Percentiles rank a stretch among this genome's conserved stretches.
These are phyloP conservation scores for Inonotus hispidus DNA, from an alignment of 1,284 basidiomycete genomes.

Conservation along the genomic window DNA sequence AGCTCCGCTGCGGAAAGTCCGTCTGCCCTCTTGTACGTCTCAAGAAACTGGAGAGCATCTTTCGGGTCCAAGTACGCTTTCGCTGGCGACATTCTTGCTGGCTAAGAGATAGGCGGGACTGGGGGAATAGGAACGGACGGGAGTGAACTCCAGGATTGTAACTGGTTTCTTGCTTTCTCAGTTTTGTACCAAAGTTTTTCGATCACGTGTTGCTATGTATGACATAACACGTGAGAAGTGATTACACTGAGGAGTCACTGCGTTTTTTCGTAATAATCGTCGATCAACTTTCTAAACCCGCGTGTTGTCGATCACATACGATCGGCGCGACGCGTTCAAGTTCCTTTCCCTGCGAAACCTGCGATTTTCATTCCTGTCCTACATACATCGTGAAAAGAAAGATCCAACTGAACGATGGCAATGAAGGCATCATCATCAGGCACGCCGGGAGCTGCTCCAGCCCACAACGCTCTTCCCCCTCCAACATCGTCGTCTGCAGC, in stretches of 20 bases:
- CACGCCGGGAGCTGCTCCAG: conserved; percentile 54
- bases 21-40: conserved; percentile 73
- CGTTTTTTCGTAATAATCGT: no score
- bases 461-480: conserved; percentile 68
- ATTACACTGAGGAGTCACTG: no score
- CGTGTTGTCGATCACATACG: neutral
- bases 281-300: neutral
- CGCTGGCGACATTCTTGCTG: conserved; percentile 3
- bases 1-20: conserved; percentile 85
- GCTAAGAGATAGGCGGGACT: neutral
- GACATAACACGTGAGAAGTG: no score
- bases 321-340: neutral
- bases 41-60: conserved; percentile 68
- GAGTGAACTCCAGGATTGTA: conserved; percentile 16
- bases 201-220: neutral
- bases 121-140: conserved; percentile 1
- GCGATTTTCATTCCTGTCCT: no score
- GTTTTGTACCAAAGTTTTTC: neutral
- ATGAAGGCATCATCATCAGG: conserved; percentile 36
- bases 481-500: conserved; percentile 53
- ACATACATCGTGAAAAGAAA: neutral
- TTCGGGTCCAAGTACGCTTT: conserved; percentile 49
- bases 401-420: neutral
- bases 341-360: neutral
- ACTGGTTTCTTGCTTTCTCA: neutral